Evolutionary conservation across 495 filamentous ascomycete species (phyloP), one percentile per base, ranked within the genome.

Genomic region (Pyrenula massariospora): DNA sequence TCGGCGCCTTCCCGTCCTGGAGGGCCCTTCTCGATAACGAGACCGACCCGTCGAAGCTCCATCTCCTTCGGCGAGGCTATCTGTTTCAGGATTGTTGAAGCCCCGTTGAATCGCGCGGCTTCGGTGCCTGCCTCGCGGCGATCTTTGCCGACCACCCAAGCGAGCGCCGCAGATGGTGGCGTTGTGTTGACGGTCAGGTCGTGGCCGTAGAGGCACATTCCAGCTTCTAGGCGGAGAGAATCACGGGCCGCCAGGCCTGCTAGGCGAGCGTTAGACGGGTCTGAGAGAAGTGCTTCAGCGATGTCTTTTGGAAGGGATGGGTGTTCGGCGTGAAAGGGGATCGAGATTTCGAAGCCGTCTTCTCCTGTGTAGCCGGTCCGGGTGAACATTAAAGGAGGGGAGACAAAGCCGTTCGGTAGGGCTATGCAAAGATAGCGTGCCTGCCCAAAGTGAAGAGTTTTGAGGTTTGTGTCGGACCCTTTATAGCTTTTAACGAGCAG

Each of bases 151-250:
- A 98, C 80, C 56, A 96, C 79, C 91, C 92, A 98, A 68, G 80
- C 77, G 2, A 98, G 77, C 2, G 81, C 83, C 2, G 83, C 93
- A 70, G 89, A 86, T 21, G 89, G 88, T 1, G 94, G 93, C 2
- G 94, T 95, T 21, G 86, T 95, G 2, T 76, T 73, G 58, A 95
- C 94, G 64, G 94, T 82, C 50, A 98, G 80, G 71, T 98, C 93
- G 68, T 96, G 90, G n/a, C 93, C 93, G 74, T 97, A 97, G 22
- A 97, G 81, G 70, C 89, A 97, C 91, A 98, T 92, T 53, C 93
- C 93, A 0, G 94, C 93, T 70, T 98, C 93, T 10, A 98, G 82
- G 19, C 93, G 83, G 58, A 98, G 80, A 61, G 85, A 93, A 69
- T 98, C 94, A 56, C 93, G 80, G 3, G 93, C 90, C 2, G 90